phyloP scores from a whole-genome alignment of 371 early-diverging fungal species.

The Parasitella parasitica region DNA sequence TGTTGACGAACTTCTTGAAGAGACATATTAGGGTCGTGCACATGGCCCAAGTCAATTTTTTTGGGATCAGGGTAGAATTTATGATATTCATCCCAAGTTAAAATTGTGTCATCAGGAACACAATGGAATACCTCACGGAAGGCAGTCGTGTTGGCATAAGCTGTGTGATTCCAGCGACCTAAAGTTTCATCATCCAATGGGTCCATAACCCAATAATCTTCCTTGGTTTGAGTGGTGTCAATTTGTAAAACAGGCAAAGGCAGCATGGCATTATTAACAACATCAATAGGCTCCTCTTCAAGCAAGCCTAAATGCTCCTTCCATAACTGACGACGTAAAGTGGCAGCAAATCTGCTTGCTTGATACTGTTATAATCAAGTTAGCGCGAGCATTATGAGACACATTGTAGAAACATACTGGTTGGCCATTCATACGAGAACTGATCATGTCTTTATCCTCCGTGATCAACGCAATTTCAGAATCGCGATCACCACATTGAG shows the following conservation, averaged over 20 bases:
- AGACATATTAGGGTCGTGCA: conserved; percentile 36
- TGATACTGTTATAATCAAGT: conserved; percentile 36
- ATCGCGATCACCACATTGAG: conserved; percentile 86
- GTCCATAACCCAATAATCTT: conserved; percentile 53
- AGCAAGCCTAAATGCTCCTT: conserved; percentile 84
- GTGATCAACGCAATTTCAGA: conserved; percentile 86
- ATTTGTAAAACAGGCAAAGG: conserved; percentile 46
- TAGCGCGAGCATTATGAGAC: not conserved
- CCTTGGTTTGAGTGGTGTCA: conserved; percentile 35
- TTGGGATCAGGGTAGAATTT: conserved; percentile 52
- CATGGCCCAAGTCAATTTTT: conserved; percentile 38
- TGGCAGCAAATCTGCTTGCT: conserved; percentile 68
- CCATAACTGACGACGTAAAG: conserved; percentile 76
- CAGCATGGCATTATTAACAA: conserved; percentile 50
- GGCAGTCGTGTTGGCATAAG: conserved; percentile 57
- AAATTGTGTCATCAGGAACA: conserved; percentile 74
- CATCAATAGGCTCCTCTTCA: conserved; percentile 44
- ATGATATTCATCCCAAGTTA: conserved; percentile 67
- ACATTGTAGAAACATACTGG: conserved; percentile 39
- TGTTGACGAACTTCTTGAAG: conserved; percentile 38
- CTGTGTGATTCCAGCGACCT: conserved; percentile 54
- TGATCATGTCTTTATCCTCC: conserved; percentile 73
- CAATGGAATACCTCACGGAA: conserved; percentile 75
- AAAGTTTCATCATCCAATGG: conserved; percentile 61
- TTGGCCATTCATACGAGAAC: conserved; percentile 70